Conservation (phyloP, 768 basidiomycete genomes). For the Tylopilus subfusipes region DNA sequence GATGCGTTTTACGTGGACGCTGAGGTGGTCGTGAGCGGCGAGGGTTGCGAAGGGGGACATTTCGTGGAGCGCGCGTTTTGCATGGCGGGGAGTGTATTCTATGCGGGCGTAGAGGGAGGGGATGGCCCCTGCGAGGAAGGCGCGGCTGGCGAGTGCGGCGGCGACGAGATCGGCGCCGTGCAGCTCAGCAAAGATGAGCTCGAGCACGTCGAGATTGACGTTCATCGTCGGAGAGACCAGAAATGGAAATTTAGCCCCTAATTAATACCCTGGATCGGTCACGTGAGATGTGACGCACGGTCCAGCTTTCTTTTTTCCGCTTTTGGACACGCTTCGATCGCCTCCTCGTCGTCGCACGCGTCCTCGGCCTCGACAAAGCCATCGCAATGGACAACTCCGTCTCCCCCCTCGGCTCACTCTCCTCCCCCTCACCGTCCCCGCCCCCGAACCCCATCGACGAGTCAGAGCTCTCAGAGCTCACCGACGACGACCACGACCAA, state of each 20-base stretch:
- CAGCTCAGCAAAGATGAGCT: conserved; percentile 59
- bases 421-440: conserved; percentile 65
- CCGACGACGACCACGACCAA: conserved; percentile 71
- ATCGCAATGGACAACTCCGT: conserved; percentile 24
- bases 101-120: conserved; percentile 61
- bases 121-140: conserved; percentile 61
- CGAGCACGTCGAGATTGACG: conserved; percentile 69
- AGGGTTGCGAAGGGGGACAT: conserved; percentile 63
- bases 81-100: conserved; percentile 51
- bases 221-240: conserved; percentile 42
- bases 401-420: conserved; percentile 55
- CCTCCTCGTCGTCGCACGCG: conserved; percentile 23
- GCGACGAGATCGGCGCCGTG: conserved; percentile 52
- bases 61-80: conserved; percentile 48
- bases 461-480: conserved; percentile 81
- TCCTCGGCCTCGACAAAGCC: background rate
- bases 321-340: conserved; percentile 18
- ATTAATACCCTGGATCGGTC: background rate
- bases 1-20: conserved; percentile 56
- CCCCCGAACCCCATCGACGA: conserved; percentile 42
- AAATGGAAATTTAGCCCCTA: conserved; percentile 9
- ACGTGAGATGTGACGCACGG: conserved; percentile 23
- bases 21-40: conserved; percentile 47
- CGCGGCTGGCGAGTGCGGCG: conserved; percentile 59
- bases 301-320: conserved; percentile 14